A percentile compares a stretch with the other conserved stretches of the same genome.
phyloP scores from a whole-genome alignment of 139 green algal species.

The Microglena sp. region DNA sequence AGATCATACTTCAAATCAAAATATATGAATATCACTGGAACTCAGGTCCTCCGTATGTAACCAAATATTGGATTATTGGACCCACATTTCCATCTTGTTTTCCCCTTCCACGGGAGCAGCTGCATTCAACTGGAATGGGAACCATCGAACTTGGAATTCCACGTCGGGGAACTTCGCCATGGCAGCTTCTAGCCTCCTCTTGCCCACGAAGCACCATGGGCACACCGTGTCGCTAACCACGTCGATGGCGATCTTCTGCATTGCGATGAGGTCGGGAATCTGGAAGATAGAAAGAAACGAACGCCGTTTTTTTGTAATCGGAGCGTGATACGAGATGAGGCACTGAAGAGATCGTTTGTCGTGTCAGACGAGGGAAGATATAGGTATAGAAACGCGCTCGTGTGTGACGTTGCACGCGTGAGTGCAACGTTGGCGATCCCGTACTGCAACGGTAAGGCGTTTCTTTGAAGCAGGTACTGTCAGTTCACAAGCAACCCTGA shows the following conservation, averaged over 20 bases:
- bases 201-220: conserved; percentile 63
- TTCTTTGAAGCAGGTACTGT: too few species aligned
- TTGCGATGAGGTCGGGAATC: background rate
- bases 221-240: conserved; percentile 4
- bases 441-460: background rate
- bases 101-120: conserved; percentile 30
- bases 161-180: conserved; percentile 13
- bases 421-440: background rate
- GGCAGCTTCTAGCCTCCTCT: conserved; percentile 42
- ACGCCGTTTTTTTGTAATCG: too few species aligned
- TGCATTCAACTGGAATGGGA: conserved; percentile 45
- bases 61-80: too few species aligned
- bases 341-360: background rate
- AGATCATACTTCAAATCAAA: too few species aligned
- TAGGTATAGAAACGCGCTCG: too few species aligned
- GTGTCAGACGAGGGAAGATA: background rate
- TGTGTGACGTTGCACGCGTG: background rate
- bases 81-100: conserved; percentile 52
- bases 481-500: too few species aligned
- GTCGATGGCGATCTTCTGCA: background rate
- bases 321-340: too few species aligned
- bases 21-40: too few species aligned
- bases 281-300: background rate
- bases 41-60: too few species aligned
- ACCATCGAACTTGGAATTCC: conserved; percentile 26